Evolutionary conservation across 768 basidiomycete genomes (phyloP).

Genomic region (Boletus barrowsii): DNA sequence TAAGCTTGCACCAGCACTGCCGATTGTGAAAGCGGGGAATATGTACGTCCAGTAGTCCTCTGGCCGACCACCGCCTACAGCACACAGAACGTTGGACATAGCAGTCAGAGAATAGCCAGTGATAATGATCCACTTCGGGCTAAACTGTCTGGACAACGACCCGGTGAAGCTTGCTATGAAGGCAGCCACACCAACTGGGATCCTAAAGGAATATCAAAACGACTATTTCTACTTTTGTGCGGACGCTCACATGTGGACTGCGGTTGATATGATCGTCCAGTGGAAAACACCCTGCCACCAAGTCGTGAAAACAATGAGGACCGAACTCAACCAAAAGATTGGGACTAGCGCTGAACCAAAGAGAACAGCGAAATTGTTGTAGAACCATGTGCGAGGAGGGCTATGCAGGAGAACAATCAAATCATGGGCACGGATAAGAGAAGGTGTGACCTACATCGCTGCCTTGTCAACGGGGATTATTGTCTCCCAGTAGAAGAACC

Average conservation of each 20-base stretch:
- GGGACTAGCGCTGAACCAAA: conserved; percentile 36
- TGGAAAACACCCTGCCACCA: conserved; percentile 40
- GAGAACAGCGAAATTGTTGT: conserved; percentile 40
- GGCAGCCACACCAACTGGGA: conserved; percentile 41
- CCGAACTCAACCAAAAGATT: conserved; percentile 40
- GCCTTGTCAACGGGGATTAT: conserved; percentile 38
- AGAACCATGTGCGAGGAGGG: conserved; percentile 43
- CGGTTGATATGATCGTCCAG: conserved; percentile 40
- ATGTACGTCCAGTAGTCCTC: neutral
- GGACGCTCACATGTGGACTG: conserved; percentile 37
- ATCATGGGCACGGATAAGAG: neutral
- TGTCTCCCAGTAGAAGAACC: conserved; percentile 53
- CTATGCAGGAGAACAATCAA: conserved; percentile 15
- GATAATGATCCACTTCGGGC: conserved; percentile 46
- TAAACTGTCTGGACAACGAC: conserved; percentile 34
- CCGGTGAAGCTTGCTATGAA: conserved; percentile 39
- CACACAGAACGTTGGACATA: conserved; percentile 29
- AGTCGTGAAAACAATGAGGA: conserved; percentile 34
- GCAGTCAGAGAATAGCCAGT: conserved; percentile 37
- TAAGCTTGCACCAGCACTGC: neutral
- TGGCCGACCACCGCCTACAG: neutral
- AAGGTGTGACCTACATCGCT: conserved; percentile 34
- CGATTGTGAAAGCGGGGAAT: neutral
- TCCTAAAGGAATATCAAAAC: conserved; percentile 21
- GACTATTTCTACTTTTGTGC: neutral